A percentile compares a stretch with the other conserved stretches of the same genome.
phyloP scores from a whole-genome alignment of 306 rosid genomes.

The Acacia confusa region DNA sequence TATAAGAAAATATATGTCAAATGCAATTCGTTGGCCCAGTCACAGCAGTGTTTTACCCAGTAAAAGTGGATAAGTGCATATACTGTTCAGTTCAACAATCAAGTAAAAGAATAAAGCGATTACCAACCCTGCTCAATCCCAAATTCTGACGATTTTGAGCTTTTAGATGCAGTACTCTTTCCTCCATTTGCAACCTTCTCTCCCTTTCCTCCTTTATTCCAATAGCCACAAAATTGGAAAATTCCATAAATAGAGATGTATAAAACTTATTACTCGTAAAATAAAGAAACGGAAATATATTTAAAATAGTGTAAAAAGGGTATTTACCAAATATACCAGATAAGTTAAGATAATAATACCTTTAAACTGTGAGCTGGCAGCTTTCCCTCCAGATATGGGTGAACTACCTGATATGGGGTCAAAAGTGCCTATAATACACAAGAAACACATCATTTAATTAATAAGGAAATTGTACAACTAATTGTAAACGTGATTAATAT shows the following conservation, averaged over 20 bases:
- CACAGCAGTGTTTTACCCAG: background rate
- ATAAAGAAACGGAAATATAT: constrained; percentile 16
- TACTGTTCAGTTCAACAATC: constrained; percentile 12
- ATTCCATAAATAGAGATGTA: constrained; percentile 4
- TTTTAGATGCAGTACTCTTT: constrained; percentile 46
- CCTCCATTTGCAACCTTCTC: constrained; percentile 49
- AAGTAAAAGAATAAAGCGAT: constrained; percentile 27
- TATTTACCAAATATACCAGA: constrained; percentile 14
- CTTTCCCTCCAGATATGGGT: constrained; percentile 44
- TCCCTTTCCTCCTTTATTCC: constrained; percentile 59
- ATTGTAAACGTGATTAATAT: constrained; percentile 9
- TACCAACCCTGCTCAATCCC: constrained; percentile 64
- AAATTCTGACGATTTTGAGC: constrained; percentile 49
- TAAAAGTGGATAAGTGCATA: background rate
- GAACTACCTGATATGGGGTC: constrained; percentile 35
- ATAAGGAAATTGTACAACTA: constrained; percentile 11
- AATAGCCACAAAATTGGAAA: constrained; percentile 38
- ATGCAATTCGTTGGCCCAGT: background rate
- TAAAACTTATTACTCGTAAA: background rate
- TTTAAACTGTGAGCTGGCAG: constrained; percentile 34
- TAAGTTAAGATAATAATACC: constrained; percentile 32
- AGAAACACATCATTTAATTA: constrained; percentile 8
- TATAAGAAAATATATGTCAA: background rate
- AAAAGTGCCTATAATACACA: constrained; percentile 33
- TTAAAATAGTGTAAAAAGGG: background rate